Conservation (phyloP, 768 basidiomycete genomes). For the Filobasidium wieringae region DNA sequence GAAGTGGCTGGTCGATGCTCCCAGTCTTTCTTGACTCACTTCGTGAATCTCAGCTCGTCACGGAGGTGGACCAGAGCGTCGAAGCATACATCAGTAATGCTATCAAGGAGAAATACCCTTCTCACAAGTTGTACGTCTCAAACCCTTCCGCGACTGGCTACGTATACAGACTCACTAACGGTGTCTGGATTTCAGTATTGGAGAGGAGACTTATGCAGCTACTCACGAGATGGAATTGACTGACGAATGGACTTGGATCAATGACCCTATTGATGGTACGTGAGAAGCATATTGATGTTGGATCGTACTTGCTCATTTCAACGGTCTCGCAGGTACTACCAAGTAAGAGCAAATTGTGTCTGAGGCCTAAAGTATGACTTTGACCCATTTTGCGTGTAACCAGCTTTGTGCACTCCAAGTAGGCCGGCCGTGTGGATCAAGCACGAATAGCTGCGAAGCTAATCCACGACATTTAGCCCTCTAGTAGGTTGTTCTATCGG, state of each 20-base stretch:
- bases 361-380: neutral
- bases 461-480: slow-evolving; percentile 46
- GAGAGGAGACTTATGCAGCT: slow-evolving; percentile 67
- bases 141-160: neutral
- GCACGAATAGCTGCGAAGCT: neutral
- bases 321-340: slow-evolving; percentile 32
- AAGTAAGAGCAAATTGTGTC: slow-evolving; percentile 24
- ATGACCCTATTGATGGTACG: slow-evolving; percentile 67
- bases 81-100: slow-evolving; percentile 69
- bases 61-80: slow-evolving; percentile 83
- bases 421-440: slow-evolving; percentile 16
- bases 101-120: slow-evolving; percentile 55
- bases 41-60: slow-evolving; percentile 50
- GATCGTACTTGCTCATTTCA: neutral
- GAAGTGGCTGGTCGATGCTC: too few species aligned
- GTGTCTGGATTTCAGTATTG: slow-evolving; percentile 50
- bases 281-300: neutral
- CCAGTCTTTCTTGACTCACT: neutral
- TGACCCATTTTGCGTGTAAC: neutral
- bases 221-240: slow-evolving; percentile 49
- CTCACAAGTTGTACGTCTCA: slow-evolving; percentile 63
- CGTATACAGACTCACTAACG: neutral
- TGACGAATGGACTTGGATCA: slow-evolving; percentile 86
- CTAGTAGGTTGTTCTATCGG: slow-evolving; percentile 85
- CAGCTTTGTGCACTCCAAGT: slow-evolving; percentile 30